These are phyloP conservation scores for Solanum bukasovii DNA, from an alignment of 257 asterid genomes.

Conservation along the genomic window DNA sequence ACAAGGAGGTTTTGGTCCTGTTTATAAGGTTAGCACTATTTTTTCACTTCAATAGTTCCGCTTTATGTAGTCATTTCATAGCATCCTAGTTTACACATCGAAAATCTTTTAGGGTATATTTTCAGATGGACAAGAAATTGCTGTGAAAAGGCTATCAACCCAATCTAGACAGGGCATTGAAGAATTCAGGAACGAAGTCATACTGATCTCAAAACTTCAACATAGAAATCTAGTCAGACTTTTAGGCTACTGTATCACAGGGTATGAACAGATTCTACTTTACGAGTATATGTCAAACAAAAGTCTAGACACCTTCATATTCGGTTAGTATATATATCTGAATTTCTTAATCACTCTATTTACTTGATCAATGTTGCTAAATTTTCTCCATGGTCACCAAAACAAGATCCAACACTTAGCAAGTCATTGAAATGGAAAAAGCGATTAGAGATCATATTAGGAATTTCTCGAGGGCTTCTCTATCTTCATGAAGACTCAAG, in stretches of 20 bases:
- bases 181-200: conserved; percentile 16
- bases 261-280: conserved; percentile 8
- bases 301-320: too few species aligned
- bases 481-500: conserved; percentile 8
- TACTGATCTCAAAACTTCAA: not conserved
- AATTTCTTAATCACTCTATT: too few species aligned
- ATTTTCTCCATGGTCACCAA: not conserved
- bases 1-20: too few species aligned
- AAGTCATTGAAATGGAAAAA: not conserved
- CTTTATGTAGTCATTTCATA: too few species aligned
- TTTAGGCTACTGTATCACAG: conserved; percentile 11
- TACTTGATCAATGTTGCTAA: too few species aligned
- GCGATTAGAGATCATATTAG: conserved; percentile 5
- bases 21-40: too few species aligned
- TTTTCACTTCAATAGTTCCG: too few species aligned
- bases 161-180: conserved; percentile 15
- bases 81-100: too few species aligned
- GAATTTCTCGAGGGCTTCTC: conserved; percentile 4
- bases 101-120: conserved; percentile 9
- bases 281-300: too few species aligned
- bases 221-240: conserved; percentile 1
- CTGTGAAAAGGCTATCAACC: conserved; percentile 21
- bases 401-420: not conserved
- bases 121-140: conserved; percentile 15
- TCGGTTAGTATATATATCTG: too few species aligned